Evolutionary conservation across 345 rosid genomes (phyloP), one percentile per base, ranked within the genome.

Genomic region (Citrus australasica): DNA sequence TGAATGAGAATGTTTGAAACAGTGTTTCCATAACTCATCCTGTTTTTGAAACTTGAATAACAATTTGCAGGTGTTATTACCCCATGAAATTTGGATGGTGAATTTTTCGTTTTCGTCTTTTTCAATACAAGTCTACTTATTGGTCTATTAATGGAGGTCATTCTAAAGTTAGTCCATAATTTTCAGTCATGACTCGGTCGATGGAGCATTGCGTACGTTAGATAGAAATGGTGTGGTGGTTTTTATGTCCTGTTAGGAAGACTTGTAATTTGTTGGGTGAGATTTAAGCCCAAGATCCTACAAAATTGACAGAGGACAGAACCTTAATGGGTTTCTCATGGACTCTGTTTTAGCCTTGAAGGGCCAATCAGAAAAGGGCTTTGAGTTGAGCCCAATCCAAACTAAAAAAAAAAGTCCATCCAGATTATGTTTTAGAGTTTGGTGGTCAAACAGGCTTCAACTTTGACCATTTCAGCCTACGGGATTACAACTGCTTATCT

Each of bases 31-130:
- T 16, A 6, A 28, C n/a, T 42, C 46, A 46, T 8, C 64, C 11
- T 33, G 9, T 56, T 79, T 73, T 73, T 73, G 25, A 79, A 61
- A 8, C 69, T 80, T 69, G 66, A 74, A 74, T 61, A 61, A 19
- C 33, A 27, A 25, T 35, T 58, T n/a, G 24, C 27, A 21, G 3
- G 9, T 8, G 62, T 55, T 21, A 55, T 55, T 21, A 55, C 10
- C 0, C 24, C 8, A 56, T 17, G n/a, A 21, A 21, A 56, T 4
- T 56, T 56, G 51, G 4, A 42, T 10, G 1, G n/a, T 21, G n/a
- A 21, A 6, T 56, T 56, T 56, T 37, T 37, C 40, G 19, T 21
- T 55, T 55, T 0, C 4, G 40, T 21, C 4, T 6, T 55, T 21
- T 22, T 22, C 22, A 56, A 22, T 22, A 0, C 17, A 55, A 16